A percentile compares a stretch with the other conserved stretches of the same genome.
phyloP scores from a whole-genome alignment of 352 stramenopile species.

The Pythium myriotylum region DNA sequence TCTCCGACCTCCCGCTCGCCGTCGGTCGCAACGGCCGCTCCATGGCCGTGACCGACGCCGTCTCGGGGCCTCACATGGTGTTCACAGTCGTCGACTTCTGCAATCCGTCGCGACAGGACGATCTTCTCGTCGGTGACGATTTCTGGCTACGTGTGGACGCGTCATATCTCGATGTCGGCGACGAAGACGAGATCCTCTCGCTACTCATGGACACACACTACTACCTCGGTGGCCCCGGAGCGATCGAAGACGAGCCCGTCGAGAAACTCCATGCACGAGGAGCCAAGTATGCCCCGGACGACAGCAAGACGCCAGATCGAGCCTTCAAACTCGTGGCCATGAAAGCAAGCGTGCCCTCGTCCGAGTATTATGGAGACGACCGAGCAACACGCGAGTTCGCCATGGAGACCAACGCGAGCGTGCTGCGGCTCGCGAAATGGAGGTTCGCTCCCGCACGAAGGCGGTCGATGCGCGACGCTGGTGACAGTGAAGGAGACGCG shows the following conservation, averaged over 20 bases:
- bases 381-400: slow-evolving; percentile 59
- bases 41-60: slow-evolving; percentile 19
- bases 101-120: slow-evolving; percentile 45
- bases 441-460: slow-evolving; percentile 24
- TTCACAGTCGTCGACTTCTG: slow-evolving; percentile 70
- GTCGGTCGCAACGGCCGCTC: slow-evolving; percentile 50
- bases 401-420: slow-evolving; percentile 57
- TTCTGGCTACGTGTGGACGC: slow-evolving; percentile 64
- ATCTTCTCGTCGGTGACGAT: slow-evolving; percentile 44
- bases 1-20: slow-evolving; percentile 48
- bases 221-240: slow-evolving; percentile 57
- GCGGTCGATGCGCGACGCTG: not conserved
- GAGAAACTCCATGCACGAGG: not conserved
- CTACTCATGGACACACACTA: slow-evolving; percentile 58
- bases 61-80: slow-evolving; percentile 54
- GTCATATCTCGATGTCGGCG: slow-evolving; percentile 19
- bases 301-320: not conserved
- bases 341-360: slow-evolving; percentile 50
- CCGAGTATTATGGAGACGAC: slow-evolving; percentile 63
- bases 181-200: slow-evolving; percentile 36
- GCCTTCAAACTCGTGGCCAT: slow-evolving; percentile 60
- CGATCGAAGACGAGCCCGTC: not conserved
- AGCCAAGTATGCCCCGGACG: slow-evolving; percentile 2
- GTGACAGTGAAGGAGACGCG: not conserved
- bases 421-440: slow-evolving; percentile 60